These are phyloP conservation scores for Aspergillus jensenii DNA, from an alignment of 2,329 filamentous ascomycete species.

Conservation along the genomic window DNA sequence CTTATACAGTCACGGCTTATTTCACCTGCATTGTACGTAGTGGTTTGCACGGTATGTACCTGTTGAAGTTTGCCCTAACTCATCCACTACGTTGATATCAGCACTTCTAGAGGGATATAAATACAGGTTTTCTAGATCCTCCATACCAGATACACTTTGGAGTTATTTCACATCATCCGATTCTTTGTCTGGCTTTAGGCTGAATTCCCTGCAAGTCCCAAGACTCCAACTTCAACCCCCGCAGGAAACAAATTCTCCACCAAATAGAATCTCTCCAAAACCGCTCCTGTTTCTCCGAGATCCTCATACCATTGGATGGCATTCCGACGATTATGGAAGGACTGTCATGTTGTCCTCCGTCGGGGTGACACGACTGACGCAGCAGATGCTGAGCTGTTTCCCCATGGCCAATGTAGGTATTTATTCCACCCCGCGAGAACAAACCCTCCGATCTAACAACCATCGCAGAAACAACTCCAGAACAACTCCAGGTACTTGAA, in stretches of 20 bases:
- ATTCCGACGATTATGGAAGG: background rate
- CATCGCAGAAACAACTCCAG: background rate
- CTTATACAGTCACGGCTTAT: background rate
- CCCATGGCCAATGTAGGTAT: background rate
- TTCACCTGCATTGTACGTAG: background rate
- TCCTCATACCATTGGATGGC: background rate
- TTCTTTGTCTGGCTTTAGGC: constrained; percentile 8
- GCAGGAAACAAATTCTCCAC: constrained; percentile 3
- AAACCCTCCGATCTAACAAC: background rate
- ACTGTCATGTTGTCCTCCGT: background rate
- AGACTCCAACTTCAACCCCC: background rate
- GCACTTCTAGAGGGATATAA: too few relatives aligned
- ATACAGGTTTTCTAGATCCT: too few relatives aligned
- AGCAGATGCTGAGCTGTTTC: background rate
- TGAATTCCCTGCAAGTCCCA: constrained; percentile 6
- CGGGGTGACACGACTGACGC: background rate
- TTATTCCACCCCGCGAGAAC: background rate
- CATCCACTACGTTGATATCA: too few relatives aligned
- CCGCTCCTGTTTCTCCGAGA: background rate
- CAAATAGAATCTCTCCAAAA: constrained; percentile 2
- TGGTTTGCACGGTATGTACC: background rate
- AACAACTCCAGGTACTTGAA: background rate
- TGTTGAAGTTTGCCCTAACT: too few relatives aligned
- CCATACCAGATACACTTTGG: too few relatives aligned
- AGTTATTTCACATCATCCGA: too few relatives aligned